phyloP scores from a whole-genome alignment of 139 green algal genomes.

The Pseudopediastrum boryanum region DNA sequence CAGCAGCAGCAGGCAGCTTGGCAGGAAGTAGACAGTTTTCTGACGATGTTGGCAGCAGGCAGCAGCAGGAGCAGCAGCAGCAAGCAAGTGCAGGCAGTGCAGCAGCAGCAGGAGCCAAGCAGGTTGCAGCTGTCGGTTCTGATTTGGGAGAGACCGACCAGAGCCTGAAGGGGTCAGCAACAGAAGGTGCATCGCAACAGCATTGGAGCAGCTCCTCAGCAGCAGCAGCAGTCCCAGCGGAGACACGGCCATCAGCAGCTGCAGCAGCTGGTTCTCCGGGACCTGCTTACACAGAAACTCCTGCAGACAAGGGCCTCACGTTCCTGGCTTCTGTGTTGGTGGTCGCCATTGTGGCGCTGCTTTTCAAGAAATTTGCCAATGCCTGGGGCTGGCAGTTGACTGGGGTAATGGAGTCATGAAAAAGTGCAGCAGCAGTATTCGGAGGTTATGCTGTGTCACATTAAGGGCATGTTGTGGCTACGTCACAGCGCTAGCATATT shows the following conservation, averaged over 20 bases:
- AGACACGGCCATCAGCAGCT: not conserved
- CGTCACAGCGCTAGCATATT: too few species aligned
- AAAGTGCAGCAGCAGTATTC: too few species aligned
- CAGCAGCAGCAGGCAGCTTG: not conserved
- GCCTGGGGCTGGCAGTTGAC: not conserved
- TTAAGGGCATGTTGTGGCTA: too few species aligned
- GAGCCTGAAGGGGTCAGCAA: too few species aligned
- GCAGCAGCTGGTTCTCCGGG: not conserved
- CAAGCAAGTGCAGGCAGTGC: not conserved
- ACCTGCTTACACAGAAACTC: not conserved
- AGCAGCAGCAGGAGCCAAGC: not conserved
- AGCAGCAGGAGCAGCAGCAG: not conserved
- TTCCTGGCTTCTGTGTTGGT: constrained; percentile 53
- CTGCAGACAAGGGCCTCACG: constrained; percentile 55
- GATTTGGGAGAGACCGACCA: too few species aligned
- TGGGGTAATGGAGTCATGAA: too few species aligned
- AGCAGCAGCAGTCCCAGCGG: not conserved
- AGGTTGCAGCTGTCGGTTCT: not conserved
- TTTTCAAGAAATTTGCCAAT: constrained; percentile 15
- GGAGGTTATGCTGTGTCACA: too few species aligned
- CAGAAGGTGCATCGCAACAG: not conserved
- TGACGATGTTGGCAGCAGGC: not conserved
- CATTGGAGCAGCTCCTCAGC: not conserved
- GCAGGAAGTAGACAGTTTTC: not conserved
- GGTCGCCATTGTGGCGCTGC: constrained; percentile 41